Evolutionary conservation across 257 asterid genomes (phyloP).

Genomic region (Leptodermis oblonga): DNA sequence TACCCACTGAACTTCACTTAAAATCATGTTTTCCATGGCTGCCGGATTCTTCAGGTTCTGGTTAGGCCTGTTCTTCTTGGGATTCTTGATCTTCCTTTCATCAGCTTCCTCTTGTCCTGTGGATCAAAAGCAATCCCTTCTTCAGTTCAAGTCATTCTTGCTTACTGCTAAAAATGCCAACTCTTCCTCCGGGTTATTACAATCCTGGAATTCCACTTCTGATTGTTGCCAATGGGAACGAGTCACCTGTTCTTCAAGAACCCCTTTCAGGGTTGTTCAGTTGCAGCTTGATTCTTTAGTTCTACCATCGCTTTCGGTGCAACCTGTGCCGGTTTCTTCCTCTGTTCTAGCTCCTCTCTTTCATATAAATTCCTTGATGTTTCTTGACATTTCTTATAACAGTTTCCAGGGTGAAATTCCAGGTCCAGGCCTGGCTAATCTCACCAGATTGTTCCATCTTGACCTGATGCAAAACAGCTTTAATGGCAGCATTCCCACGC

Average conservation of each 20-base stretch:
- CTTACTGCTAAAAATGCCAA: not conserved
- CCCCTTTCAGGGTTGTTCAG: conserved; percentile 6
- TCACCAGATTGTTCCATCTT: conserved; percentile 21
- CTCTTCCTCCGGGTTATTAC: not conserved
- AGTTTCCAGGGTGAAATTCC: conserved; percentile 24
- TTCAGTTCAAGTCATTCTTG: conserved; percentile 19
- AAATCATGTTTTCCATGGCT: conserved; percentile 2
- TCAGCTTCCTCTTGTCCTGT: conserved; percentile 14
- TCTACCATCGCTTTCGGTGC: not conserved
- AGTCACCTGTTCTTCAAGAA: conserved; percentile 9
- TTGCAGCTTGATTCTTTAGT: conserved; percentile 16
- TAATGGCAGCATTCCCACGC: conserved; percentile 26
- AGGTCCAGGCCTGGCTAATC: conserved; percentile 16
- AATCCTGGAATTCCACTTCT: conserved; percentile 23
- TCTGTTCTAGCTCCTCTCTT: conserved; percentile 27
- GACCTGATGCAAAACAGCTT: conserved; percentile 24
- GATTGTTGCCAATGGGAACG: conserved; percentile 30
- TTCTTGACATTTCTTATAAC: conserved; percentile 32
- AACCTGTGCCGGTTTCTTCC: conserved; percentile 11
- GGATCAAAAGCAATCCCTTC: conserved; percentile 29
- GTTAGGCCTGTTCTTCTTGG: conserved; percentile 13
- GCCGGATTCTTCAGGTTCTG: not conserved
- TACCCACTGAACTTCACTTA: not conserved
- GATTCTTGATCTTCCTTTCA: conserved; percentile 15
- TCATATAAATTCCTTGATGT: conserved; percentile 15